Evolutionary conservation across 371 early-diverging fungal genomes (phyloP), one percentile per base, ranked within the genome.

Genomic region (Coemansia sp.): DNA sequence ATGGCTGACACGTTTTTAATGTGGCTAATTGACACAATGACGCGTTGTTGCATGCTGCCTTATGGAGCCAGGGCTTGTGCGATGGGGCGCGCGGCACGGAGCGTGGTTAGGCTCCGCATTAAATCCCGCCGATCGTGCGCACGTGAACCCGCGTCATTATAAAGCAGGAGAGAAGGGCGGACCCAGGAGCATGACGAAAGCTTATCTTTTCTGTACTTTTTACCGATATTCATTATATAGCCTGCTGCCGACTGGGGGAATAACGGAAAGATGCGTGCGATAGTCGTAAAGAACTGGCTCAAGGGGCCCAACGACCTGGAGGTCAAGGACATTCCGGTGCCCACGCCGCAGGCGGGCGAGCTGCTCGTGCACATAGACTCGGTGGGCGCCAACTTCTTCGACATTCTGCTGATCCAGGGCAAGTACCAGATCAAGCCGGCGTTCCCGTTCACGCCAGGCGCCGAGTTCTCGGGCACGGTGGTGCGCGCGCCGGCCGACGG

Each of bases 321-420:
- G n/a, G 82, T 91, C 36, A 77, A 78, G 14, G 79, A 80, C 16
- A 80, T 83, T 20, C 82, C 88, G 11, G 84, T 86, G 14, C 84
- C 87, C 0, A 75, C 70, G 42, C 85, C 83, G 54, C 81, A 83
- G 56, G 75, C 82, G 40, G 83, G 80, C 35, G 85, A 91, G 53
- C 59, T 92, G 7, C 84, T 90, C 39, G 82, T 93, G 10, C 80
- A 86, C 55, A 83, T 92, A 55, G 85, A 87, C 56, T 90, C 93
- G 0, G 82, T 79, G 14, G 92, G 91, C 16, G 79, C 88, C 58
- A 92, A 92, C 81, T 94, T 90, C 69, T 91, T 89, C 61, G 94
- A 94, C 62, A 89, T 90, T 43, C 83, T 93, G 26, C 84, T 89
- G 87, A 88, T 89, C 13, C 89, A 92, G 74, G 93, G 93, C 68